Evolutionary conservation across 2,329 filamentous ascomycete genomes (phyloP).

Genomic region (Ophiostoma angusticollis): DNA sequence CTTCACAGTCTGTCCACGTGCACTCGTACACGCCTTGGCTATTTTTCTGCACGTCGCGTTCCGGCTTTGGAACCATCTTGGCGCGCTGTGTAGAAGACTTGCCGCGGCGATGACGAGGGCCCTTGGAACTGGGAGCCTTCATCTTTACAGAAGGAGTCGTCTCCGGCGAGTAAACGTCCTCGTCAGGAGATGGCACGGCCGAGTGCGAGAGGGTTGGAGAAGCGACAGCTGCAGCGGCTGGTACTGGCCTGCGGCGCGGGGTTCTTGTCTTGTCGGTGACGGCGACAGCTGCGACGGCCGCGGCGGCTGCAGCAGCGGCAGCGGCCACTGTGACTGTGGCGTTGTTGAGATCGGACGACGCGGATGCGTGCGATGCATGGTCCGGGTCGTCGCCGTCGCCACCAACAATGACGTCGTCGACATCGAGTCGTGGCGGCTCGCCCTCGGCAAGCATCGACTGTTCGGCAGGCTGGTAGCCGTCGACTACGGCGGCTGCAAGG

Average conservation of each 20-base stretch:
- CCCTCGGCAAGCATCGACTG: conserved; percentile 12
- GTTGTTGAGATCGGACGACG: conserved; percentile 6
- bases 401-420: conserved; percentile 4
- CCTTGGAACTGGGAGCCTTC: no score
- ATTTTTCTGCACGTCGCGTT: conserved; percentile 47
- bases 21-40: conserved; percentile 66
- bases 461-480: conserved; percentile 11
- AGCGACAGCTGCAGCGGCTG: neutral
- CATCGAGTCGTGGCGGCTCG: conserved; percentile 9
- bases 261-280: conserved; percentile 1
- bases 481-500: conserved; percentile 12
- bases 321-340: conserved; percentile 10
- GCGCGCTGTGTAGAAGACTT: conserved; percentile 22
- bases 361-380: neutral
- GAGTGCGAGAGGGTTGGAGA: no score
- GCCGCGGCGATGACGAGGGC: conserved; percentile 10
- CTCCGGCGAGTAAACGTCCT: no score
- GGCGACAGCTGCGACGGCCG: conserved; percentile 1
- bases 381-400: neutral
- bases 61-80: conserved; percentile 46
- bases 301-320: conserved; percentile 2
- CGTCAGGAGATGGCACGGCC: no score
- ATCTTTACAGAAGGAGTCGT: no score
- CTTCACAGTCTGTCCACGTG: conserved; percentile 54
- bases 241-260: neutral